Evolutionary conservation across 129 eudicot genomes (phyloP).

Genomic region (Ambrosia artemisiifolia): DNA sequence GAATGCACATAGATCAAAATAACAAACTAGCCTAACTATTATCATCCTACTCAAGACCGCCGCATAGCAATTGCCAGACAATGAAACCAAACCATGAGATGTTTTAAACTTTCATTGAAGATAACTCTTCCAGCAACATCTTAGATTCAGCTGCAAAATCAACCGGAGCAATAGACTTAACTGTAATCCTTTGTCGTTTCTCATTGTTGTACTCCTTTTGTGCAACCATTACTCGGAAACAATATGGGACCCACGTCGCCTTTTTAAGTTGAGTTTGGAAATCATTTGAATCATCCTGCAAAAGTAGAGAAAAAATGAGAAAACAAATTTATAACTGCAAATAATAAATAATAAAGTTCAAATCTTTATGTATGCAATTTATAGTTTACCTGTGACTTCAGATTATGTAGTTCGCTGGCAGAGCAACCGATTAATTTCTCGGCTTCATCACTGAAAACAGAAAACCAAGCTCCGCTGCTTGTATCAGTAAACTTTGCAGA

Average conservation of each 20-base stretch:
- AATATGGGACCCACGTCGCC: conserved; percentile 75
- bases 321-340: background rate
- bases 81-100: background rate
- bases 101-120: conserved; percentile 50
- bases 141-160: conserved; percentile 85
- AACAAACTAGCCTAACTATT: conserved; percentile 6
- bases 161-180: conserved; percentile 59
- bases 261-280: conserved; percentile 67
- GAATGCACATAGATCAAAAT: conserved; percentile 4
- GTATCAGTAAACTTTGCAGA: conserved; percentile 69
- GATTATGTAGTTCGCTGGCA: conserved; percentile 72
- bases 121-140: conserved; percentile 60
- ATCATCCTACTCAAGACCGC: background rate
- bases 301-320: background rate
- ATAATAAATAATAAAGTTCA: background rate
- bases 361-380: background rate
- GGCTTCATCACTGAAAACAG: conserved; percentile 77
- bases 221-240: conserved; percentile 67
- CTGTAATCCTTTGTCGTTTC: conserved; percentile 76
- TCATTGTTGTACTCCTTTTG: conserved; percentile 79
- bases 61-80: background rate
- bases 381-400: conserved; percentile 59
- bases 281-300: conserved; percentile 54
- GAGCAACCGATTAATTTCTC: conserved; percentile 77
- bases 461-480: conserved; percentile 85